Evolutionary conservation across 1,139 yeast species (phyloP).

Genomic region (Suhomyces coccinellae): DNA sequence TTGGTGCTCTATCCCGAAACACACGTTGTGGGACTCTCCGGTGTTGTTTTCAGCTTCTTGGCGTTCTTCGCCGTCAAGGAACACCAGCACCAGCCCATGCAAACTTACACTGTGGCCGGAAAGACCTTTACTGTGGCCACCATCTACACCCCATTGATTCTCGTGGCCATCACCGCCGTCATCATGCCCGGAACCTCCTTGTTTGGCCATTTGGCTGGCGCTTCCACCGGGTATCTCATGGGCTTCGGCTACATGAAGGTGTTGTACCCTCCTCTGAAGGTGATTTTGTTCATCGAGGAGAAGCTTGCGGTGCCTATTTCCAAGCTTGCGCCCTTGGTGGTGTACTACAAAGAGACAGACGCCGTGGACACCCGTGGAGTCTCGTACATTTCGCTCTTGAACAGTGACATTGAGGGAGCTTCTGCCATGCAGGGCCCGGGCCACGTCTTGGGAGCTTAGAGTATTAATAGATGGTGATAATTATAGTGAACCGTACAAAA

Average conservation of each 20-base stretch:
- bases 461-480: not conserved
- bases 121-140: slow-evolving; percentile 56
- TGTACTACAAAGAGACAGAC: slow-evolving; percentile 57
- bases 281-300: slow-evolving; percentile 65
- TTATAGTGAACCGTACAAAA: too few relatives aligned
- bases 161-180: slow-evolving; percentile 51
- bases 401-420: slow-evolving; percentile 27
- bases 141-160: slow-evolving; percentile 55
- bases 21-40: slow-evolving; percentile 67
- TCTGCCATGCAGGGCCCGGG: slow-evolving; percentile 34
- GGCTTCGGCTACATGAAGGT: slow-evolving; percentile 57
- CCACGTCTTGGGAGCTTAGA: slow-evolving; percentile 28
- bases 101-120: slow-evolving; percentile 25
- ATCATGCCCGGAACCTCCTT: slow-evolving; percentile 66
- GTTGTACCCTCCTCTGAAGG: slow-evolving; percentile 66
- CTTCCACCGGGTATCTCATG: slow-evolving; percentile 45
- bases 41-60: slow-evolving; percentile 72
- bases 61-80: slow-evolving; percentile 66
- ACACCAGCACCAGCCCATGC: slow-evolving; percentile 50
- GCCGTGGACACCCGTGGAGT: slow-evolving; percentile 47
- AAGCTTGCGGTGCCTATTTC: slow-evolving; percentile 51
- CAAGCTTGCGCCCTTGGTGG: slow-evolving; percentile 53
- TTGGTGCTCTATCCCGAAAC: slow-evolving; percentile 52
- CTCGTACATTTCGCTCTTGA: slow-evolving; percentile 36
- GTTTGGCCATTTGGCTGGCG: slow-evolving; percentile 63